phyloP scores from a whole-genome alignment of 371 early-diverging fungal species.

The Syncephalastrum monosporum region DNA sequence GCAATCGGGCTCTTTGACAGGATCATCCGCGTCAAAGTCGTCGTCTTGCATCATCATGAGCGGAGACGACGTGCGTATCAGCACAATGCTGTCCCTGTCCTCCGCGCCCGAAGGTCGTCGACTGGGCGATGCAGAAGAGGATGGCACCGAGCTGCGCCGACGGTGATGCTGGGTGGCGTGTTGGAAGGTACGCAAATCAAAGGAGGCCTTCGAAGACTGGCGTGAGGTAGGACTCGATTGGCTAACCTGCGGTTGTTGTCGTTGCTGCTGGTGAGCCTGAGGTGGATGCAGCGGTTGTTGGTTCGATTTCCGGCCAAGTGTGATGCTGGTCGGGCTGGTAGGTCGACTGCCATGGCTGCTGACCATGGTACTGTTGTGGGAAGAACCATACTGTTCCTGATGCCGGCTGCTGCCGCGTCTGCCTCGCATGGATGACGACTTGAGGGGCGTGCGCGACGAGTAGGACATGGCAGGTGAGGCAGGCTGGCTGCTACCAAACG shows the following conservation, averaged over 20 bases:
- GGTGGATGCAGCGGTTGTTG: conserved; percentile 1
- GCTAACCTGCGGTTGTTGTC: background rate
- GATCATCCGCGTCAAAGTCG: conserved; percentile 29
- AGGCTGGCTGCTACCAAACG: conserved; percentile 2
- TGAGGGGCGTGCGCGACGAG: conserved; percentile 7
- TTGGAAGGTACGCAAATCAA: conserved; percentile 14
- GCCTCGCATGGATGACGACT: too few relatives aligned
- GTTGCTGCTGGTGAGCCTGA: conserved; percentile 2
- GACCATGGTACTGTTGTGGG: too few relatives aligned
- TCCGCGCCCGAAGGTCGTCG: conserved; percentile 22
- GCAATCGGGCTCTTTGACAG: conserved; percentile 46
- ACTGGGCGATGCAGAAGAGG: conserved; percentile 4
- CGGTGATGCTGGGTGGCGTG: conserved; percentile 8
- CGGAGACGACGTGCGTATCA: conserved; percentile 26
- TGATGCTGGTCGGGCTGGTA: too few relatives aligned
- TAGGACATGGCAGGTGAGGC: conserved; percentile 11
- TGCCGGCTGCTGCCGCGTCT: too few relatives aligned
- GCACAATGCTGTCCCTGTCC: conserved; percentile 32
- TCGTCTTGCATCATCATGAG: conserved; percentile 23
- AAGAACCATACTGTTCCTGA: too few relatives aligned
- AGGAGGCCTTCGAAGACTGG: conserved; percentile 13
- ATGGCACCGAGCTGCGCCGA: conserved; percentile 20
- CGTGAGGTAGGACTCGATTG: conserved; percentile 16
- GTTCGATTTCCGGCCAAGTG: too few relatives aligned
- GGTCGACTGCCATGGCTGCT: too few relatives aligned